Base-by-base conservation (phyloP, 1,139 yeast genomes). In the Wickerhamomyces sp. region DNA sequence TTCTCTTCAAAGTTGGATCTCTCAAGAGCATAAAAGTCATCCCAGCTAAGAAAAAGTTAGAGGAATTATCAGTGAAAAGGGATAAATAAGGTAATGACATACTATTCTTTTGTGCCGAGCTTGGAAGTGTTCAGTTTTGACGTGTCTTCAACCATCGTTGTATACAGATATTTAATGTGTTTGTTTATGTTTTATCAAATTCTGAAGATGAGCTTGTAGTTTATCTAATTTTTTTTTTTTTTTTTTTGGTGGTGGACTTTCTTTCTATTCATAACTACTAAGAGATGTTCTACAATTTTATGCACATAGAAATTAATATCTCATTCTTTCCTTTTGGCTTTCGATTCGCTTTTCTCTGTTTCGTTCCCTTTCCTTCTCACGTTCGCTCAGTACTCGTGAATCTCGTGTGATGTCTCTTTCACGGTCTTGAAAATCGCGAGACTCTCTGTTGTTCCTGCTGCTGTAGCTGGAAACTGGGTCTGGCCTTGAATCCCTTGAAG, bases 21-120 rank as follows among this genome's bases (percentile, higher is more conserved):
- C 58, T 92, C 98, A 28, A 75, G 59, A 31, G 75, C 65, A 62
- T 92, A 92, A 58, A 92, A 87, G 41, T 81, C 74, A 60, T 92
- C 90, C 98, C 98, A 92, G 67, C 81, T 72, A 31, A 14, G 7
- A 1, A 12, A 31, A 24, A n/a, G 38, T 35, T 45, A 35, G 46
- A 31, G 13, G 30, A 27, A 6, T 15, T n/a, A 12, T 70, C 79
- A 42, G 12, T 17, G 19, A 21, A 28, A 16, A 2, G 16, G n/a
- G 19, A 5, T 10, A 19, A 25, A 17, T 15, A 3, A 19, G 7
- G 22, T n/a, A 15, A 3, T 7, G 4, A 72, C 81, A 40, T 66
- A 76, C 82, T 87, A 86, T 57, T 83, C 72, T 51, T 78, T 75
- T 4, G 94, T 86, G 4, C 96, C 96, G 37, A 87, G 63, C 51